phyloP scores from a whole-genome alignment of 192 early-diverging fungal species.

The Backusella circina region DNA sequence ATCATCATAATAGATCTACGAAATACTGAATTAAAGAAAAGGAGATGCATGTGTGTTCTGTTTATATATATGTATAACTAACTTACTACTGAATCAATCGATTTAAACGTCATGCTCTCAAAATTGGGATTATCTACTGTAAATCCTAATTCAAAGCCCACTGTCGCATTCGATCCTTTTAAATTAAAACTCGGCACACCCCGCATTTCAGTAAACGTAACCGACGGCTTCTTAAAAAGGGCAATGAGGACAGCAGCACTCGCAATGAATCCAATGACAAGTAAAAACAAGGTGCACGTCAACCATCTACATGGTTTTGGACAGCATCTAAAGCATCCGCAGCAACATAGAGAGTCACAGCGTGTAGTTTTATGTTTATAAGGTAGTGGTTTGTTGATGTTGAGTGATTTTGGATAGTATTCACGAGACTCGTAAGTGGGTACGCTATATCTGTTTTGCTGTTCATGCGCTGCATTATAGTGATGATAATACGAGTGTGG shows the following conservation, averaged over 20 bases:
- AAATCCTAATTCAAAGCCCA: conserved; percentile 16
- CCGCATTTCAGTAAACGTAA: conserved; percentile 20
- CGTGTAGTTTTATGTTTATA: conserved; percentile 14
- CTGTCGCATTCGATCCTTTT: conserved; percentile 18
- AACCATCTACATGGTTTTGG: conserved; percentile 35
- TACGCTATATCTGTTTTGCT: not conserved
- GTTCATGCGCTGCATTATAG: not conserved
- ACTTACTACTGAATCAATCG: conserved; percentile 42
- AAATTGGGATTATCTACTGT: conserved; percentile 44
- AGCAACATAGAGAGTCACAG: conserved; percentile 29
- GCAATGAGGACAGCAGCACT: conserved; percentile 36
- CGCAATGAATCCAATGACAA: conserved; percentile 36
- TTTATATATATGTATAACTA: too few species aligned
- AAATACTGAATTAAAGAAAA: too few species aligned
- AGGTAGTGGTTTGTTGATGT: not conserved
- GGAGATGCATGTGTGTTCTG: too few species aligned
- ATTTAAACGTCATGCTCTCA: conserved; percentile 40
- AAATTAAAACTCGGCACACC: conserved; percentile 8
- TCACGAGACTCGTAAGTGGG: not conserved
- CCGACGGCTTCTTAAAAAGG: conserved; percentile 39
- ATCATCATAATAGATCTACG: conserved; percentile 47
- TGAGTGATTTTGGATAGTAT: not conserved
- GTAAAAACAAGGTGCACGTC: conserved; percentile 37
- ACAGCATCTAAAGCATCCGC: conserved; percentile 32
- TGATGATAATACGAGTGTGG: not conserved